phyloP scores from a whole-genome alignment of 2,329 filamentous ascomycete genomes.

The Truncatella angustata region DNA sequence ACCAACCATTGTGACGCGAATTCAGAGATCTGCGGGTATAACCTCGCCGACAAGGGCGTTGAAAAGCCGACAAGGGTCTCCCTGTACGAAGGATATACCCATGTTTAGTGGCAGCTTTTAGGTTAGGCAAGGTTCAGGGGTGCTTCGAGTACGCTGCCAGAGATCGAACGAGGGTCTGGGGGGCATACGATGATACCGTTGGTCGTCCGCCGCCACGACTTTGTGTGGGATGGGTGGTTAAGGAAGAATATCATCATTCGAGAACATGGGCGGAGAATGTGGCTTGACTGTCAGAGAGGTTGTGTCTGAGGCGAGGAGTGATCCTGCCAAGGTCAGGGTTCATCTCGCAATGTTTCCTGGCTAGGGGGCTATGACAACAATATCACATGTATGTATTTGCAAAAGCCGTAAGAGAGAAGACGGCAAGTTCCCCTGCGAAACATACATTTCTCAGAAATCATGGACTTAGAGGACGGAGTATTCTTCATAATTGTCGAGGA shows the following conservation, averaged over 20 bases:
- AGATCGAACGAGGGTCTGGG: not conserved
- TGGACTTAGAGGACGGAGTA: slow-evolving; percentile 4
- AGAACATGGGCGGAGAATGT: slow-evolving; percentile 5
- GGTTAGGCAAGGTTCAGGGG: slow-evolving; percentile 8
- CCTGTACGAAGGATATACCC: slow-evolving; percentile 15
- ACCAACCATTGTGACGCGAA: slow-evolving; percentile 16
- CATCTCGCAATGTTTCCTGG: not conserved
- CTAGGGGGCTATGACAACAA: slow-evolving; percentile 7
- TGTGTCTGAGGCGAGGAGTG: not conserved
- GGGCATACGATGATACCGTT: slow-evolving; percentile 10
- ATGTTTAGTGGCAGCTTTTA: slow-evolving; percentile 4
- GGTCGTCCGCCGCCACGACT: slow-evolving; percentile 1
- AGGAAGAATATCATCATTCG: slow-evolving; percentile 5
- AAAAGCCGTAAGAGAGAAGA: slow-evolving; percentile 6
- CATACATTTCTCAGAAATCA: too few species aligned
- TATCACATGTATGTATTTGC: not conserved
- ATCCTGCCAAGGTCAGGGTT: slow-evolving; percentile 6
- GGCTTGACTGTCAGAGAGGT: slow-evolving; percentile 7
- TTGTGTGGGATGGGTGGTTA: not conserved
- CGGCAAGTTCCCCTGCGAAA: slow-evolving; percentile 1
- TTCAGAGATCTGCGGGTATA: slow-evolving; percentile 30
- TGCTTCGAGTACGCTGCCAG: not conserved
- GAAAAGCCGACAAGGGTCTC: slow-evolving; percentile 22
- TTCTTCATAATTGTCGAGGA: slow-evolving; percentile 3
- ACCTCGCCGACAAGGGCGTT: slow-evolving; percentile 18